Conservation (phyloP, 345 rosid genomes). For the Melaleuca quinquenervia region DNA sequence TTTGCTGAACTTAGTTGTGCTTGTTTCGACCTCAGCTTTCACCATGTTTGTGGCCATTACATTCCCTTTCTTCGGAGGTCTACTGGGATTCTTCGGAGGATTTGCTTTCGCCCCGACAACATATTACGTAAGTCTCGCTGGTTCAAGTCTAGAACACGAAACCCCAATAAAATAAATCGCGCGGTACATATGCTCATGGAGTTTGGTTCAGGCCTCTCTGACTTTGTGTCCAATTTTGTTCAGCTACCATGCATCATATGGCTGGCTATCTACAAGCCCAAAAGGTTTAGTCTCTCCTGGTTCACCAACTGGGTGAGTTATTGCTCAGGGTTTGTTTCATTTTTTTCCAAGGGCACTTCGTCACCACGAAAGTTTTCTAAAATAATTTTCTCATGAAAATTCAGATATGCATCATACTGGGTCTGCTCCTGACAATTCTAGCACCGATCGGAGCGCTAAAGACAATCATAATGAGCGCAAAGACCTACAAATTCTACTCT, state of each 20-base stretch:
- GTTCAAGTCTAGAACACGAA: background rate
- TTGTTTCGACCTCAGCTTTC: constrained; percentile 23
- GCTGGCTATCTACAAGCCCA: constrained; percentile 68
- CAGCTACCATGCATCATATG: constrained; percentile 81
- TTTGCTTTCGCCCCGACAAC: constrained; percentile 85
- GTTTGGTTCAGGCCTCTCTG: background rate
- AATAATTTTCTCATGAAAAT: background rate
- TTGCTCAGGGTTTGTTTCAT: background rate
- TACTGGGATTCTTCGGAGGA: constrained; percentile 82
- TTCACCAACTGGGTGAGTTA: constrained; percentile 51
- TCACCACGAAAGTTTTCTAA: background rate
- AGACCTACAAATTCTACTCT: constrained; percentile 50
- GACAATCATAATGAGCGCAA: constrained; percentile 47
- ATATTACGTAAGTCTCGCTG: constrained; percentile 42
- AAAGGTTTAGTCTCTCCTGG: constrained; percentile 60
- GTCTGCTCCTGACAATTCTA: constrained; percentile 44
- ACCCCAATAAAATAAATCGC: background rate
- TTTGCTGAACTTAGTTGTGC: background rate
- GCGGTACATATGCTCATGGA: background rate
- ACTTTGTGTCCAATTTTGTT: background rate
- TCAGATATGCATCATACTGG: constrained; percentile 65
- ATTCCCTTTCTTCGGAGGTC: constrained; percentile 74
- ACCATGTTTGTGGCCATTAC: constrained; percentile 65
- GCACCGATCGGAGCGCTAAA: constrained; percentile 80
- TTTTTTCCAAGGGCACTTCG: background rate